phyloP scores from a whole-genome alignment of 192 early-diverging fungal species.

The Coemansia sp. region DNA sequence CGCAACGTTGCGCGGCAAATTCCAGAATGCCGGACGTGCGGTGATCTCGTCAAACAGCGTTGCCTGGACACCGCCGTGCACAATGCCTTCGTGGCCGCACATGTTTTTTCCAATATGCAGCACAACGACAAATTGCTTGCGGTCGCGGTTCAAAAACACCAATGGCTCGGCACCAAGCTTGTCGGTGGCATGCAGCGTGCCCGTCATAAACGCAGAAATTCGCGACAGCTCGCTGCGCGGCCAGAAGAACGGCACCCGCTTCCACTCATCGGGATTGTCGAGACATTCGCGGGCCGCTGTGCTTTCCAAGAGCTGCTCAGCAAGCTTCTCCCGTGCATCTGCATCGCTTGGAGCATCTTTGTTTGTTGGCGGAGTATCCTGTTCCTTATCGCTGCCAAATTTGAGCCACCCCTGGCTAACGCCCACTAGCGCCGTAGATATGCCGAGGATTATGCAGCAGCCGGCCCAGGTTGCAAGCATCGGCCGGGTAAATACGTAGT shows the following conservation, averaged over 20 bases:
- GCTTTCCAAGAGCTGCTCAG: constrained; percentile 21
- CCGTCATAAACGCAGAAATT: constrained; percentile 19
- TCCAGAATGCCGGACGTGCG: constrained; percentile 56
- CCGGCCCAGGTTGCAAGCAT: constrained; percentile 50
- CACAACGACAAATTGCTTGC: constrained; percentile 52
- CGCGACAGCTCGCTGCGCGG: not conserved
- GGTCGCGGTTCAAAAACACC: constrained; percentile 44
- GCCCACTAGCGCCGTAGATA: constrained; percentile 26
- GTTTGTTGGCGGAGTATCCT: not conserved
- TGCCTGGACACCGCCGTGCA: constrained; percentile 75
- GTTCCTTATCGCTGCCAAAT: constrained; percentile 2
- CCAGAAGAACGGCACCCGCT: constrained; percentile 51
- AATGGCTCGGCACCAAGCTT: constrained; percentile 43
- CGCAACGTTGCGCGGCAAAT: constrained; percentile 65
- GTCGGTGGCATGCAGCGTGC: constrained; percentile 26
- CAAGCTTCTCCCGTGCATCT: constrained; percentile 1
- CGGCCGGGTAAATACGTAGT: constrained; percentile 35
- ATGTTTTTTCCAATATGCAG: constrained; percentile 67
- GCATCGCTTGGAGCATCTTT: not conserved
- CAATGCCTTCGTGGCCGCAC: constrained; percentile 76
- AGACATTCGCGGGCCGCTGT: constrained; percentile 34
- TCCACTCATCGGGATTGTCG: constrained; percentile 40
- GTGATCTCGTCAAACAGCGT: constrained; percentile 71
- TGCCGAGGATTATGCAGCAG: constrained; percentile 46
- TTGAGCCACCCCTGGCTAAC: constrained; percentile 48